Evolutionary conservation across 352 stramenopile species (phyloP), one percentile per base, ranked within the genome.

Genomic region (Globisporangium radiosum): DNA sequence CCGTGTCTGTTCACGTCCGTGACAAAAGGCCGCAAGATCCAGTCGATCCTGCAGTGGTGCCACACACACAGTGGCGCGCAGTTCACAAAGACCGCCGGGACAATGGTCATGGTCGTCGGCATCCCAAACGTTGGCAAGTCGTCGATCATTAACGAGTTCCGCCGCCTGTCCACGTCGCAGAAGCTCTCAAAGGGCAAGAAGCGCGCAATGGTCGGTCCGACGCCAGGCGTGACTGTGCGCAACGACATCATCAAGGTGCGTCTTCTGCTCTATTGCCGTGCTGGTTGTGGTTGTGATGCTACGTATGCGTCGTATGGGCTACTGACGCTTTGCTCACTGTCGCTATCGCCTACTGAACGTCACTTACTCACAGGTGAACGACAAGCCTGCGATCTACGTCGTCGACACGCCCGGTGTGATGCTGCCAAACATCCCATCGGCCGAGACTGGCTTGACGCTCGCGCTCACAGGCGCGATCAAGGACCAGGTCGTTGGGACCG

Each of bases 121-220:
- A 92, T 96, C 56, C 88, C 88, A 13, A 96, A 96, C 63, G 88
- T 96, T n/a, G 88, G 88, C 56, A 96, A 96, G 61, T 92, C 78
- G 25, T 95, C 85, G 5, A 83, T 96, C 36, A 96, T 96, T 61
- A 95, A 95, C 54, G 81, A 90, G 60, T 93, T 95, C 45, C 76
- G 84, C 10, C 71, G 81, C 0, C 62, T 92, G 6, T 92, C 82
- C 43, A 80, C 76, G 52, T 89, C 77, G 36, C 59, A 75, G 15
- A 90, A 91, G 66, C 60, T 95, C n/a, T 67, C 78, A 6, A 91
- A 90, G 63, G 84, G 85, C 59, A 81, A 87, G 59, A 91, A 91
- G 53, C 82, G 82, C 66, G 85, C 87, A 5, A 76, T 78, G 17
- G 87, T 95, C 4, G 88, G 86, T 3, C 81, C 83, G 0, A 94